Base-by-base conservation (phyloP, 2,329 filamentous ascomycete species). In the Daldinia eschscholtzii region DNA sequence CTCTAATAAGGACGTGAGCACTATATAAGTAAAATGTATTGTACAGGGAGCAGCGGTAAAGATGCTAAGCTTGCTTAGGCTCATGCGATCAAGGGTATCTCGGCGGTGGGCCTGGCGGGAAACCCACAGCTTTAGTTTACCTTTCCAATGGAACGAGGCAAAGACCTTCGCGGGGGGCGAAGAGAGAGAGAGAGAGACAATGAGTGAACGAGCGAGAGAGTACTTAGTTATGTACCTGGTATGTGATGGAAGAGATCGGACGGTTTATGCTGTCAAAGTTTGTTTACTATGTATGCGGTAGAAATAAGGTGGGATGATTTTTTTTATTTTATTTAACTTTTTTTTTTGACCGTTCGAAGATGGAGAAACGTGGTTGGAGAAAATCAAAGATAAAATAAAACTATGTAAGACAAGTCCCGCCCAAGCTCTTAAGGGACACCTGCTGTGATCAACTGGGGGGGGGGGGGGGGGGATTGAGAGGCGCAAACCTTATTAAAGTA, bases 401-500 rank as follows among this genome's bases (percentile, higher is more conserved):
- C 52, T 52, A 65, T 70, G 68, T 70, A 70, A 68, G 68, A 70
- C 67, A n/a, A 70, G 64, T 62, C 62, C 61, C 61, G 48, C 65
- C 53, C 46, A 65, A 59, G 30, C 58, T 68, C 55, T 70, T 68
- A 65, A 68, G 65, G 68, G 61, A 65, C 57, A 61, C 57, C 67
- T 70, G 67, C 61, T 67, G 64, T 70, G 68, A 59, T 70, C 65
- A 66, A 70, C 68, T 70, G n/a, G n/a, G n/a, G n/a, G n/a, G n/a
- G n/a, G n/a, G 41, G 56, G 59, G 44, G 62, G 44, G 62, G 65
- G 7, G 44, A 57, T 2, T 61, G 57, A 71, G 71, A 75, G 71
- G 70, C 65, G 63, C 65, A 72, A 72, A 71, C 68, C 68, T 67
- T 70, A 72, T 65, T 71, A 66, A 71, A 70, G 58, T 58, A 70